These are phyloP conservation scores for Lactarius hengduanensis DNA, from an alignment of 768 basidiomycete species.

Conservation along the genomic window DNA sequence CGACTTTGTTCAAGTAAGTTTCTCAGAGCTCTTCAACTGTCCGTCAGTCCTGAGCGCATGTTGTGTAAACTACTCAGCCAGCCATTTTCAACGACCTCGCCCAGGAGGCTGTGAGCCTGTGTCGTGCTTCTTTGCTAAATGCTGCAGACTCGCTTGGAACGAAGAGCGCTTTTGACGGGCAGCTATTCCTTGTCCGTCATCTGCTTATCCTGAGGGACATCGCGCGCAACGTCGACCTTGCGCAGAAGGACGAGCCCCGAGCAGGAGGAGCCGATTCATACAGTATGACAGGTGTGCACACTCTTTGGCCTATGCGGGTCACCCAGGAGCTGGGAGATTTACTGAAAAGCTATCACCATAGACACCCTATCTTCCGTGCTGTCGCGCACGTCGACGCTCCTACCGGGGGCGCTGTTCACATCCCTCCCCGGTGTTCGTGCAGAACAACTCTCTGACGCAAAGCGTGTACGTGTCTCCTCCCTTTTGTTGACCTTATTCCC, in stretches of 20 bases:
- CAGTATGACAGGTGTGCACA: slow-evolving; percentile 56
- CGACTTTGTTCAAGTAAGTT: slow-evolving; percentile 83
- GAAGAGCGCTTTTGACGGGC: slow-evolving; percentile 61
- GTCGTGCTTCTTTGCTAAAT: slow-evolving; percentile 73
- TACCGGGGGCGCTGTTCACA: slow-evolving; percentile 69
- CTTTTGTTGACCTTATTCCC: slow-evolving; percentile 3
- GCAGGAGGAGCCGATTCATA: slow-evolving; percentile 45
- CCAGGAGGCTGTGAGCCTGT: slow-evolving; percentile 84
- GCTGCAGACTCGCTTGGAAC: slow-evolving; percentile 66
- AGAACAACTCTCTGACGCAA: slow-evolving; percentile 67
- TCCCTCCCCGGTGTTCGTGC: slow-evolving; percentile 64
- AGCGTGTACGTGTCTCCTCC: slow-evolving; percentile 51
- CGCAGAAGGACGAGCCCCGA: slow-evolving; percentile 41
- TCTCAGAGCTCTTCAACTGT: neutral
- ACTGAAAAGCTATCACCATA: slow-evolving; percentile 25
- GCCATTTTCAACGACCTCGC: slow-evolving; percentile 96
- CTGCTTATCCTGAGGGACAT: slow-evolving; percentile 91
- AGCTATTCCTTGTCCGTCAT: slow-evolving; percentile 88
- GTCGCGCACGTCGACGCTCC: slow-evolving; percentile 55
- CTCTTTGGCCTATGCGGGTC: neutral
- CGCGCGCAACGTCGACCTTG: slow-evolving; percentile 68
- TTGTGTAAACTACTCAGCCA: slow-evolving; percentile 49
- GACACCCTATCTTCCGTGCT: slow-evolving; percentile 61
- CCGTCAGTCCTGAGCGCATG: neutral
- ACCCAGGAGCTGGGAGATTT: neutral